Percentiles rank a stretch among this genome's conserved stretches.
Conservation (phyloP, 148 eudicot species). For the Bassia scoparia region DNA sequence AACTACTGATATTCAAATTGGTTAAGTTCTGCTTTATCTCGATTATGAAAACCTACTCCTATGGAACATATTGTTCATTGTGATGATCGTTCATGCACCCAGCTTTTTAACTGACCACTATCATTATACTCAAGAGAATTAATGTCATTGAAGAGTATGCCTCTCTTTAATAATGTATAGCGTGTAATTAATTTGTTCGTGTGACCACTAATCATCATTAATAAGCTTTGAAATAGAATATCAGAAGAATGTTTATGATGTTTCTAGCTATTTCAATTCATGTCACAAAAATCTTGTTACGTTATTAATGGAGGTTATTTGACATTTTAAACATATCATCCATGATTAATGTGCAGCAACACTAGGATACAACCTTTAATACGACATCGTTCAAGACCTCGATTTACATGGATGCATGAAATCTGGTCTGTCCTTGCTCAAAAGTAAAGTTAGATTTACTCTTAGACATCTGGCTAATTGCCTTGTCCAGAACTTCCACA, state of each 20-base stretch:
- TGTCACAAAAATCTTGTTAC: background rate
- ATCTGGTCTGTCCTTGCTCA: constrained; percentile 91
- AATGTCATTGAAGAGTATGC: background rate
- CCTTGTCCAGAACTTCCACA: background rate
- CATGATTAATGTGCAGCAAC: constrained; percentile 45
- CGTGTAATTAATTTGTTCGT: background rate
- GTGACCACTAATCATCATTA: background rate
- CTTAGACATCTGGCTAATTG: background rate
- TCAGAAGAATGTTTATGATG: background rate
- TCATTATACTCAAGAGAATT: background rate
- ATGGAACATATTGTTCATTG: background rate
- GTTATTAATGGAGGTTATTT: background rate
- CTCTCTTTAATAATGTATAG: background rate
- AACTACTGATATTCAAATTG: background rate
- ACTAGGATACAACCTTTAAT: constrained; percentile 55
- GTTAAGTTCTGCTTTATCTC: background rate
- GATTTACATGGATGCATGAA: constrained; percentile 88
- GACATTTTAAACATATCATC: background rate
- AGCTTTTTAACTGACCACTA: background rate
- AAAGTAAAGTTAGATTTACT: constrained; percentile 40
- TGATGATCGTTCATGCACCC: background rate
- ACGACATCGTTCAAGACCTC: constrained; percentile 60
- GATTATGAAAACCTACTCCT: background rate
- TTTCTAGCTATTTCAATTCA: background rate
- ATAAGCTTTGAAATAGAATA: background rate